These are phyloP conservation scores for Aspergillus phoenicis DNA, from an alignment of 2,329 filamentous ascomycete species.

Conservation along the genomic window DNA sequence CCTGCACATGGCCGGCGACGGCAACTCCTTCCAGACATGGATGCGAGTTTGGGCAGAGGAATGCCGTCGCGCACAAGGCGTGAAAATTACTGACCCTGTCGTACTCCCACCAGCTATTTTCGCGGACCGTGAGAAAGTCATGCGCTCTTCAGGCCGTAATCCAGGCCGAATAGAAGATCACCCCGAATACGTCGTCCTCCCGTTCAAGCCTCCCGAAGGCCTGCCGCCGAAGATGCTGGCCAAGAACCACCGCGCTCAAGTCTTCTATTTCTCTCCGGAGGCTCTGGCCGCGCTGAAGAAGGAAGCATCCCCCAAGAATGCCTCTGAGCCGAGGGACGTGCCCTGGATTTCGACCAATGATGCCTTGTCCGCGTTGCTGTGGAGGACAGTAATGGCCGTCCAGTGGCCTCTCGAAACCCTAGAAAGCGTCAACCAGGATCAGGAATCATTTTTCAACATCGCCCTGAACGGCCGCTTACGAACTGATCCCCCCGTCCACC, in stretches of 20 bases:
- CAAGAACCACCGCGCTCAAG: constrained; percentile 34
- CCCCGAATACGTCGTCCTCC: constrained; percentile 36
- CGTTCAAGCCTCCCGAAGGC: constrained; percentile 31
- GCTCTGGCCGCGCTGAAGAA: constrained; percentile 33
- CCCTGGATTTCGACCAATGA: constrained; percentile 40
- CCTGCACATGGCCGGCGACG: constrained; percentile 42
- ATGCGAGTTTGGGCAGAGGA: constrained; percentile 42
- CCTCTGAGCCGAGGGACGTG: constrained; percentile 27
- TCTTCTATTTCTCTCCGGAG: constrained; percentile 36
- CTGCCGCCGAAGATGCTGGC: constrained; percentile 39
- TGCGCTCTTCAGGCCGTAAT: constrained; percentile 33
- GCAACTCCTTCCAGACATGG: constrained; percentile 35
- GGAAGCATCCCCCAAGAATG: constrained; percentile 34
- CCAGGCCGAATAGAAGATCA: constrained; percentile 32
- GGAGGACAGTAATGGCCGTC: constrained; percentile 33
- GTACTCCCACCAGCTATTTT: constrained; percentile 33
- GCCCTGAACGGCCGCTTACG: constrained; percentile 42
- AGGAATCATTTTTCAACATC: constrained; percentile 41
- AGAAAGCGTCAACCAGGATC: constrained; percentile 26
- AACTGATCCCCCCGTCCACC: constrained; percentile 38
- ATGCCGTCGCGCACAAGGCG: constrained; percentile 34
- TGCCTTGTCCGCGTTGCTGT: constrained; percentile 42
- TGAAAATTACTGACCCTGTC: constrained; percentile 23
- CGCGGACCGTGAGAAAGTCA: constrained; percentile 34
- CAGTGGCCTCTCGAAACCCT: constrained; percentile 36